Base-by-base conservation (phyloP, 2,329 filamentous ascomycete species). In the Exophiala oligosperma region DNA sequence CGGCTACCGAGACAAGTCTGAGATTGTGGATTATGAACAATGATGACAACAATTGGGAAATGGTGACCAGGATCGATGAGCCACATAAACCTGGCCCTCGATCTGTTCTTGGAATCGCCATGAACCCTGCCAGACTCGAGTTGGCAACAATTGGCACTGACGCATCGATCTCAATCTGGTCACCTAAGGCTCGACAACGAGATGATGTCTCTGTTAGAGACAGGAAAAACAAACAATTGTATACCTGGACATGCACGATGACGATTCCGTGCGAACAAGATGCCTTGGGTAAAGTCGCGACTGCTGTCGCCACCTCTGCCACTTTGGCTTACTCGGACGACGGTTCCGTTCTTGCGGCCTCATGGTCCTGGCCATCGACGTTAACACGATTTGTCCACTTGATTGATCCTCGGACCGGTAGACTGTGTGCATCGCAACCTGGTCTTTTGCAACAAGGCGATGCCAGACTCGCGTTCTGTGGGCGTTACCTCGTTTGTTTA, bases 141-240 rank as follows among this genome's bases (percentile, higher is more conserved):
- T 97, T 97, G 71, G 90, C 90, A 7, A 96, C 92, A 1, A 80
- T 96, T 40, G 94, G 93, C 37, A 84, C 87, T 55, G 93, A 99
- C 70, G 87, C 86, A 9, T 76, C 84, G 23, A 83, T 96, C 38
- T 86, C 90, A 40, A 78, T 94, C 49, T 99, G 94, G 94, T 83
- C 83, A n/a, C 85, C 90, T 9, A 89, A 84, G 71, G 80, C 83
- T 4, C 83, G 89, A 47, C 82, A 85, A 62, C 84, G 86, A 49
- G 84, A 90, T 66, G 90, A 90, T 12, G 60, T 68, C 29, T 60
- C 55, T 21, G 65, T 44, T 57, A 71, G 57, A 63, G 84, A 82
- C 53, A 79, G 77, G 14, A 77, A 79, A 26, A 82, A 82, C 9
- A 77, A 81, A n/a, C 79, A 82, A 23, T 73, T 91, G 12, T 81